A percentile compares a stretch with the other conserved stretches of the same genome.
These are phyloP conservation scores for Mycena galericulata DNA, from an alignment of 768 basidiomycete genomes.

Conservation along the genomic window DNA sequence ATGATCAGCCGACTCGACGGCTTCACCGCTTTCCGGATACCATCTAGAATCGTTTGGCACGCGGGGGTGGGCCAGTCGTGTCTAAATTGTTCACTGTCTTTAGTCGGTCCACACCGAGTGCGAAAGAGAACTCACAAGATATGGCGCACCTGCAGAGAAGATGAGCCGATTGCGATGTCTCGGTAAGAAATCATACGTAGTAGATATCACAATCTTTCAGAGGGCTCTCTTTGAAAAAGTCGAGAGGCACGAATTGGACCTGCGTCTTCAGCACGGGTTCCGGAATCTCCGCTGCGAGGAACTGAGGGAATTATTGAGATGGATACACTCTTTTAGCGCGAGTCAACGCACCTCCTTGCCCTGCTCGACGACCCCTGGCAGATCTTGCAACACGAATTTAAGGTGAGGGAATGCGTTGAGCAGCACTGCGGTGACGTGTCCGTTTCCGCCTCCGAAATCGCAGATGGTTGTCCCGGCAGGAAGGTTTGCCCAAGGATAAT, in stretches of 20 bases:
- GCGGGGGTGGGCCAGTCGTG: slow-evolving; percentile 49
- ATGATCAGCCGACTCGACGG: slow-evolving; percentile 43
- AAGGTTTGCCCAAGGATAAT: slow-evolving; percentile 50
- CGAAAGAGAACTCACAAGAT: neutral
- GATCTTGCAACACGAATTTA: too few relatives aligned
- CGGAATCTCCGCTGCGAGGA: neutral
- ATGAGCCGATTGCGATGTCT: neutral
- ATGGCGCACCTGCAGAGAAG: neutral
- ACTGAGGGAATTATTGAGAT: neutral
- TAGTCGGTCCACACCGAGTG: neutral
- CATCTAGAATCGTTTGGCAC: slow-evolving; percentile 41
- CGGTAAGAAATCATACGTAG: slow-evolving; percentile 39
- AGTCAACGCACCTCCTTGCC: slow-evolving; percentile 39
- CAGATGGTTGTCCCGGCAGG: slow-evolving; percentile 46
- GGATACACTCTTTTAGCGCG: neutral
- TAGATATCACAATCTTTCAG: slow-evolving; percentile 38
- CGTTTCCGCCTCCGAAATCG: slow-evolving; percentile 57
- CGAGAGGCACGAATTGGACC: slow-evolving; percentile 38
- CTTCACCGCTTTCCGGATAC: slow-evolving; percentile 43
- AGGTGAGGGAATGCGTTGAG: slow-evolving; percentile 48
- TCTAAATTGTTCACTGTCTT: neutral
- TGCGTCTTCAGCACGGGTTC: neutral
- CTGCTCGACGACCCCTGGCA: slow-evolving; percentile 44
- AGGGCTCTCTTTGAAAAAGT: slow-evolving; percentile 43
- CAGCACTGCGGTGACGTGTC: slow-evolving; percentile 48